phyloP scores from a whole-genome alignment of 2,329 filamentous ascomycete genomes.

The Hymenoscyphus occultus region DNA sequence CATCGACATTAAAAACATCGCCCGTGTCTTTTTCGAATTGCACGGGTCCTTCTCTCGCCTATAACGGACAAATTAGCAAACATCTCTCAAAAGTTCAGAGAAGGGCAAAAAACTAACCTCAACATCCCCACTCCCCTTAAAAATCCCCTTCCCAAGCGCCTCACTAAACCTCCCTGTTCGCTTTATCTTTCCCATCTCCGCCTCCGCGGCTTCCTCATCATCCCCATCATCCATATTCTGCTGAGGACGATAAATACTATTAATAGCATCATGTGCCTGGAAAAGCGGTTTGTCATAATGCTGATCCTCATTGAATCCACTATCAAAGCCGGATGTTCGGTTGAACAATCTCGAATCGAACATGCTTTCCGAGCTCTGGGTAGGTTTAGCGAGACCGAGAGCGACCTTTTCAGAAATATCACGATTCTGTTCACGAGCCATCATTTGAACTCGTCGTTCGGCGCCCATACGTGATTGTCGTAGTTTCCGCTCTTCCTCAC shows the following conservation, averaged over 20 bases:
- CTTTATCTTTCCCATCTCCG: conserved; percentile 83
- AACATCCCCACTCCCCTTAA: conserved; percentile 79
- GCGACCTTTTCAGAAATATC: conserved; percentile 98
- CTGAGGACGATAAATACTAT: conserved; percentile 84
- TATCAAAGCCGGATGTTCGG: conserved; percentile 84
- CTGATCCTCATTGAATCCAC: conserved; percentile 96
- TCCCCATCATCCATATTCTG: conserved; percentile 73
- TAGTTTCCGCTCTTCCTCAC: conserved; percentile 84
- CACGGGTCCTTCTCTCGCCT: conserved; percentile 84
- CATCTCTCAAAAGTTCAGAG: background rate
- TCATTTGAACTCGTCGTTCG: conserved; percentile 84
- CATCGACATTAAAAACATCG: conserved; percentile 93
- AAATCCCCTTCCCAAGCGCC: conserved; percentile 83
- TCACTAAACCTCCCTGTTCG: conserved; percentile 79
- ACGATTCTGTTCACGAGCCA: conserved; percentile 92
- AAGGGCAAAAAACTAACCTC: conserved; percentile 57
- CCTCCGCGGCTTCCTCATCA: conserved; percentile 75
- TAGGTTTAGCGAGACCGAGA: conserved; percentile 89
- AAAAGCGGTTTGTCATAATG: conserved; percentile 96
- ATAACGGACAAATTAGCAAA: conserved; percentile 7
- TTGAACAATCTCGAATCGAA: conserved; percentile 97
- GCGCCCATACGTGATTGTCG: conserved; percentile 94
- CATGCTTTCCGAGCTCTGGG: conserved; percentile 88
- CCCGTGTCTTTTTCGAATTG: conserved; percentile 87
- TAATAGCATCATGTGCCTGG: conserved; percentile 90